Base-by-base conservation (phyloP, 106 monocot genomes). In the Dendrobium huoshanense region DNA sequence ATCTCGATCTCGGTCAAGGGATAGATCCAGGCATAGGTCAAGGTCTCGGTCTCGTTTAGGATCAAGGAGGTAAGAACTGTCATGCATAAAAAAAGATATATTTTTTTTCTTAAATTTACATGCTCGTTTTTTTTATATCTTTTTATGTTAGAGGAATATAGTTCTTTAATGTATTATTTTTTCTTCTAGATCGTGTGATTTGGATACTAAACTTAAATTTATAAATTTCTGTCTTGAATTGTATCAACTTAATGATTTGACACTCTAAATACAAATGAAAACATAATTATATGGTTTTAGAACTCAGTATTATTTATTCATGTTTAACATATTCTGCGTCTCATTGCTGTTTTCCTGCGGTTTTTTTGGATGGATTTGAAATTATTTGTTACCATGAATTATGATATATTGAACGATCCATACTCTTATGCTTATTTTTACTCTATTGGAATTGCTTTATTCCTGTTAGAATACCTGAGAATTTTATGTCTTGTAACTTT, bases 31-130 rank as follows among this genome's bases (percentile, higher is more conserved):
- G 18, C 89, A 47, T 11, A 92, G 86, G 73, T 91, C 95, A 41
- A 77, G 92, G 51, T 95, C 95, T 79, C 91, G 85, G 25, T 91
- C 82, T 20, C 84, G 83, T 27, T 95, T 89, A 75, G 47, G 83
- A 51, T 92, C 92, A 54, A 95, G 90, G 75, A 95, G 92, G 95
- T 92, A 81, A 73, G 1, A 19, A 18, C n/a, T 75, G 1, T 18
- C 2, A 11, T 19, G 7, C 59, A 19, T 74, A 19, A 42, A 37
- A 5, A 10, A 25, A 4, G 65, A 51, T 51, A 13, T 3, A 7
- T 51, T 13, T 13, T 1, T 1, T 58, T 77, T 40, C 20, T n/a
- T 8, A 9, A 22, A 29, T 75, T 59, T 42, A 4, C 45, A 43
- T 45, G 31, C 2, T 17, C 55, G 1, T 3, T 55, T 29, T 70